Percentiles rank a stretch among this genome's conserved stretches.
Conservation (phyloP, 1,284 basidiomycete species). For the Cryptococcus jaspeensis region DNA sequence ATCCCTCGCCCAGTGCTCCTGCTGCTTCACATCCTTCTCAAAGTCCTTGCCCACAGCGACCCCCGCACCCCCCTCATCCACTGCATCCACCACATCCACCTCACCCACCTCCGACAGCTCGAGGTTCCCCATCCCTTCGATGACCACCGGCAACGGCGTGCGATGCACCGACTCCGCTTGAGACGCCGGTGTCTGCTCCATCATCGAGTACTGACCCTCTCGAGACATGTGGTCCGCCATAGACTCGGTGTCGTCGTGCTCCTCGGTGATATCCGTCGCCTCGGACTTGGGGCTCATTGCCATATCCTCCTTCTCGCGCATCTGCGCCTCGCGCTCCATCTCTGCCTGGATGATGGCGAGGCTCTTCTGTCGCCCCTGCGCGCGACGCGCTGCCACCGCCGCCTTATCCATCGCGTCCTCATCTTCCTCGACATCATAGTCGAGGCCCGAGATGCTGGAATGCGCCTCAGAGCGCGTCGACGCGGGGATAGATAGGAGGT, state of each 20-base stretch:
- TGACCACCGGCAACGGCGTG: not conserved
- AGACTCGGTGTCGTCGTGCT: not conserved
- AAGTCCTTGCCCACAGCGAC: not conserved
- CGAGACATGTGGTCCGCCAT: not conserved
- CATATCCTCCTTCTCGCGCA: slow-evolving; percentile 15
- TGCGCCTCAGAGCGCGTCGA: slow-evolving; percentile 16
- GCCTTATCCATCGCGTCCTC: slow-evolving; percentile 16
- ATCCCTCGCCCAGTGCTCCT: too few species aligned
- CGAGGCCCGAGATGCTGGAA: slow-evolving; percentile 12
- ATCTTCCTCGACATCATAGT: slow-evolving; percentile 18
- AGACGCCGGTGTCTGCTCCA: not conserved
- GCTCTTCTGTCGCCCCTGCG: slow-evolving; percentile 39
- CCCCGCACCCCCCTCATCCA: not conserved
- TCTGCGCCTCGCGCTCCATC: slow-evolving; percentile 14
- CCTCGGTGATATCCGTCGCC: not conserved
- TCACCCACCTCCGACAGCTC: not conserved
- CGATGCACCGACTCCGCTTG: not conserved
- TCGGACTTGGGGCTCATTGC: not conserved
- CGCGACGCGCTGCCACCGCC: slow-evolving; percentile 31
- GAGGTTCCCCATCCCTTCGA: not conserved
- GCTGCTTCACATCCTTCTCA: too few species aligned
- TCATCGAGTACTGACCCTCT: too few species aligned
- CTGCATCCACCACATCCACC: not conserved
- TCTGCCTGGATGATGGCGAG: slow-evolving; percentile 36
- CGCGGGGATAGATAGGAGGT: not conserved